These are phyloP conservation scores for Carex pumila DNA, from an alignment of 176 grass and related monocot genomes.

Conservation along the genomic window DNA sequence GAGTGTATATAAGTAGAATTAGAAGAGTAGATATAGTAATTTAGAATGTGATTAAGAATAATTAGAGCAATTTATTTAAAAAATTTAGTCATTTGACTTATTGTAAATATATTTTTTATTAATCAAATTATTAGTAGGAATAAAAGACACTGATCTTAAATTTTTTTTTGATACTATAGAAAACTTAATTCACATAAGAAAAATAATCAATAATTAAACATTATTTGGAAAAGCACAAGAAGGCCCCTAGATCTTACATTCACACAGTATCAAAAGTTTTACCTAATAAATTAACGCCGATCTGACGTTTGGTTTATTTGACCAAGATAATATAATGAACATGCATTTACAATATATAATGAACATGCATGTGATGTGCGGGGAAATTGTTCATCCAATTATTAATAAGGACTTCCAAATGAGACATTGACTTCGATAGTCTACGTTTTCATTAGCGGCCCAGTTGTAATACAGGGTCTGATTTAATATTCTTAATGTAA, in stretches of 20 bases:
- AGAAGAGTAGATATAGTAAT: too few relatives aligned
- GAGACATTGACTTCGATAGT: conserved; percentile 2
- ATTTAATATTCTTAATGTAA: too few relatives aligned
- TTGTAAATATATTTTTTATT: too few relatives aligned
- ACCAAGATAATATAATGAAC: background rate
- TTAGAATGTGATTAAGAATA: too few relatives aligned
- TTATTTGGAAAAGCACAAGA: background rate
- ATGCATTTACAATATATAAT: background rate
- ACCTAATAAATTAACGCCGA: background rate
- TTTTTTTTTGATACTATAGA: too few relatives aligned
- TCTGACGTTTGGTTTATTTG: background rate
- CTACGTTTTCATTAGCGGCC: background rate
- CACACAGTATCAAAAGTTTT: background rate
- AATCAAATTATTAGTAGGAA: too few relatives aligned
- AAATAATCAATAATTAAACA: background rate
- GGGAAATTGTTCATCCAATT: conserved; percentile 8
- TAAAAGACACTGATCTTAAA: too few relatives aligned
- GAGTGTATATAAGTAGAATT: too few relatives aligned
- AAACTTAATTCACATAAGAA: background rate
- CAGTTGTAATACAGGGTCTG: background rate
- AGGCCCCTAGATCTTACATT: background rate
- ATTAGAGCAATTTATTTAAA: too few relatives aligned
- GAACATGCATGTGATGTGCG: conserved; percentile 2
- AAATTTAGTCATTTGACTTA: too few relatives aligned
- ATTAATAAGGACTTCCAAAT: background rate